Percentiles rank a stretch among this genome's conserved stretches.
These are phyloP conservation scores for Candida corydali DNA, from an alignment of 805 yeast genomes.

Conservation along the genomic window DNA sequence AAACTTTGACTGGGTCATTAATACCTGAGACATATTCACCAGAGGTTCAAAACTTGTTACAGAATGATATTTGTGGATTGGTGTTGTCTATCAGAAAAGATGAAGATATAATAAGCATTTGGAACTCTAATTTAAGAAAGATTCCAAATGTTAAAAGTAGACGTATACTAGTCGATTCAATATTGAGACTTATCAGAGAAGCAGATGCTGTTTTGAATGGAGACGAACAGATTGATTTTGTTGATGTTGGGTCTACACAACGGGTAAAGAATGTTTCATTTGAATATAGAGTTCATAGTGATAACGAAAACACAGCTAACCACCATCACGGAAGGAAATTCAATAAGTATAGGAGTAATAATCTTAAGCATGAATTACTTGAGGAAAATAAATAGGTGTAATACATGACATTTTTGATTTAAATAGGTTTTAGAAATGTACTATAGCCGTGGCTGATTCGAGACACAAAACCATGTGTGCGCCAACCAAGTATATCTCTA, in stretches of 20 bases:
- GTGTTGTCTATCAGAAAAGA: conserved; percentile 57
- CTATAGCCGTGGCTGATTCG: too few relatives aligned
- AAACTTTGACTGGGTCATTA: conserved; percentile 47
- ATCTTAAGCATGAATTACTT: not conserved
- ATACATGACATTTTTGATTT: too few relatives aligned
- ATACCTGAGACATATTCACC: conserved; percentile 30
- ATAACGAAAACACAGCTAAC: conserved; percentile 13
- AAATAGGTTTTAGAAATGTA: too few relatives aligned
- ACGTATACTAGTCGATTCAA: conserved; percentile 43
- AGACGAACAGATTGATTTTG: conserved; percentile 23
- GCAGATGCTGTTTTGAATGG: conserved; percentile 42
- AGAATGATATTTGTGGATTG: conserved; percentile 54
- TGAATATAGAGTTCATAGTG: conserved; percentile 46
- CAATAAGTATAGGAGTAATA: not conserved
- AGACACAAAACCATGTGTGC: too few relatives aligned
- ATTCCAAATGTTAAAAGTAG: conserved; percentile 43
- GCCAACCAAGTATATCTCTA: too few relatives aligned
- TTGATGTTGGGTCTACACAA: conserved; percentile 33
- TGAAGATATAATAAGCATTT: conserved; percentile 55
- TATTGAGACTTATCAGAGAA: conserved; percentile 44
- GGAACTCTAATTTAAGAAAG: conserved; percentile 51
- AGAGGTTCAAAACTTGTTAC: conserved; percentile 33
- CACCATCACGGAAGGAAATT: conserved; percentile 1
- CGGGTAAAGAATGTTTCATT: conserved; percentile 43
- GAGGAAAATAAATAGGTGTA: conserved; percentile 1